phyloP scores from a whole-genome alignment of 1,284 basidiomycete genomes.

The Pseudozyma flocculosa region DNA sequence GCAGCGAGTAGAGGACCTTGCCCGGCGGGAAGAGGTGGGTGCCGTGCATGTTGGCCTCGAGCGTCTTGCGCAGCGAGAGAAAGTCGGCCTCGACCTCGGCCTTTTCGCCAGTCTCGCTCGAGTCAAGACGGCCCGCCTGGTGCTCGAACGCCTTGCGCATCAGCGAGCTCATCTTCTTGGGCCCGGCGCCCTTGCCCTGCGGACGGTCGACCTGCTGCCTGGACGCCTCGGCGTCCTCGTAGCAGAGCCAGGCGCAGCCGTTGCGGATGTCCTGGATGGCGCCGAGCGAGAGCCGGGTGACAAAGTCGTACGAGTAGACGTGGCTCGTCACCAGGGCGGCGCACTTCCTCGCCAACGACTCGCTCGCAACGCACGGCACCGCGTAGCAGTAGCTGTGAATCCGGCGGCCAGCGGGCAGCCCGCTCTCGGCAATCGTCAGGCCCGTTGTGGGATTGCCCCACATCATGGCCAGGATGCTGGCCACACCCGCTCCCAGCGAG shows the following conservation, averaged over 20 bases:
- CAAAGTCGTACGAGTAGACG: conserved; percentile 77
- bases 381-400: conserved; percentile 78
- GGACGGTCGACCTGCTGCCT: background rate
- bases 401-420: conserved; percentile 68
- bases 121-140: conserved; percentile 23
- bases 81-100: conserved; percentile 27
- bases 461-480: conserved; percentile 74
- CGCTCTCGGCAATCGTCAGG: conserved; percentile 29
- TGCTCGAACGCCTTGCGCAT: conserved; percentile 42
- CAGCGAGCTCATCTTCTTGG: conserved; percentile 27
- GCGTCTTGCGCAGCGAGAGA: conserved; percentile 73
- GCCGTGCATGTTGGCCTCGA: conserved; percentile 80
- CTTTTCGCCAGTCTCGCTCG: background rate
- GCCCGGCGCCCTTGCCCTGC: conserved; percentile 2
- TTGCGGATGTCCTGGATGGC: conserved; percentile 74
- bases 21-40: conserved; percentile 75
- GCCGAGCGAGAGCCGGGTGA: conserved; percentile 74
- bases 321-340: conserved; percentile 71
- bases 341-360: conserved; percentile 65
- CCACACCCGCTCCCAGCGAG: conserved; percentile 83
- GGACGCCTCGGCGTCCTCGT: conserved; percentile 61
- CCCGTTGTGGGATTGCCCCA: conserved; percentile 67
- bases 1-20: conserved; percentile 73
- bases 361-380: conserved; percentile 70
- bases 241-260: conserved; percentile 74